These are phyloP conservation scores for Odontarrhena argentea DNA, from an alignment of 345 rosid genomes.

Conservation along the genomic window DNA sequence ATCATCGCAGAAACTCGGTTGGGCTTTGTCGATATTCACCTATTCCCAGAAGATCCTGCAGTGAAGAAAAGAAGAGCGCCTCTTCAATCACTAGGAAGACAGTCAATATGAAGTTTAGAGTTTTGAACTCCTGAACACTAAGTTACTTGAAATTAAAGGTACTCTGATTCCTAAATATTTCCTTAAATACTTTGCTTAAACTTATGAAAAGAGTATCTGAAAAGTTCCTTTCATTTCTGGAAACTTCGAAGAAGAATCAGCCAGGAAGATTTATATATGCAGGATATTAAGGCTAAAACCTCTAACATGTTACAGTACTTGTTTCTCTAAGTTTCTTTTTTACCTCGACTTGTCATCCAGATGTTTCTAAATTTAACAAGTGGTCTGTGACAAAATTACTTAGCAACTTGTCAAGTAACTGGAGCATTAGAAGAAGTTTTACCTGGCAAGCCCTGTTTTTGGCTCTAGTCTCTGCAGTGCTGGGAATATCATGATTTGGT, in stretches of 20 bases:
- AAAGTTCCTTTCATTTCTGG: conserved; percentile 1
- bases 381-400: neutral
- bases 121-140: neutral
- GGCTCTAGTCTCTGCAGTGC: conserved; percentile 96
- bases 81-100: conserved; percentile 1
- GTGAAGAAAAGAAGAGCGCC: neutral
- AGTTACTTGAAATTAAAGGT: neutral
- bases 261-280: neutral
- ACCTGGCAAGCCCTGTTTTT: conserved; percentile 96
- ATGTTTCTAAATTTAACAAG: conserved; percentile 20
- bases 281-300: conserved; percentile 15
- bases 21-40: conserved; percentile 73
- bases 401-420: conserved; percentile 10
- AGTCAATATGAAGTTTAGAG: neutral
- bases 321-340: conserved; percentile 18
- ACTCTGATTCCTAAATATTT: neutral
- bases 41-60: conserved; percentile 78
- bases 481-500: conserved; percentile 91
- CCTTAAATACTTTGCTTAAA: neutral
- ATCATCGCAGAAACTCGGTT: conserved; percentile 47
- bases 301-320: conserved; percentile 13
- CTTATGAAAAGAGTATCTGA: neutral
- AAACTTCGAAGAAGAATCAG: neutral
- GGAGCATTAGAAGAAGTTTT: conserved; percentile 23
- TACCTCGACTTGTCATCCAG: conserved; percentile 15